Evolutionary conservation across 164 flowering plant species (phyloP), one percentile per base, ranked within the genome.

Genomic region (Magnolia changhungtana): DNA sequence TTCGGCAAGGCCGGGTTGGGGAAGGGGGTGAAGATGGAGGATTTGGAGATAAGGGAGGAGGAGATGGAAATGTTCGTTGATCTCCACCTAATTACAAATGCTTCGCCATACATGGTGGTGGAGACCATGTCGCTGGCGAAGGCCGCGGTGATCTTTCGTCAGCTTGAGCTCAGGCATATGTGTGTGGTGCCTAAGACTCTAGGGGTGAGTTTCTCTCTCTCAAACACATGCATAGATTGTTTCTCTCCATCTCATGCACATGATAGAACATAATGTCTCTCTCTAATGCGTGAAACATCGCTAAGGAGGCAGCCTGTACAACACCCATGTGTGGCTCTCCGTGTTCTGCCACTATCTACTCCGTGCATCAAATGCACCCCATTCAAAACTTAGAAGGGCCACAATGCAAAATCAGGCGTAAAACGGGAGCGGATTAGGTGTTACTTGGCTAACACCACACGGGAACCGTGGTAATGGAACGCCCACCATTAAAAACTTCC

Each of bases 111-210:
- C 79, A 91, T 93, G 3, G 97, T 93, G 0, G 88, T 92, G 24
- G 98, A 95, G 78, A 91, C 98, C 23, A 93, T 91, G 98, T 93
- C 99, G 21, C 87, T 95, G 2, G 98, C 98, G 19, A 95, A 95
- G 84, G 98, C 99, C 72, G 97, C 96, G 5, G 71, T 90, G 59
- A 89, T 93, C 19, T 93, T 95, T 63, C 90, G 95, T 24, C 86
- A 87, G 74, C 88, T 93, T 64, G 99, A 93, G 29, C 92, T 95
- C 21, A 82, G 99, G 77, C 98, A 95, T 82, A 68, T 95, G 83
- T 85, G 90, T 74, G 95, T 95, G 20, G 89, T 95, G 66, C 99
- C 99, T n/a, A 95, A 95, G 82, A 92, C 86, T 49, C 86, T 89
- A 14, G 90, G 90, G 88, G 98, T 91, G 83, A 83, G 83, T 18